Evolutionary conservation across 2,329 filamentous ascomycete species (phyloP), one percentile per base, ranked within the genome.

Genomic region (Tricladium varicosporioides): DNA sequence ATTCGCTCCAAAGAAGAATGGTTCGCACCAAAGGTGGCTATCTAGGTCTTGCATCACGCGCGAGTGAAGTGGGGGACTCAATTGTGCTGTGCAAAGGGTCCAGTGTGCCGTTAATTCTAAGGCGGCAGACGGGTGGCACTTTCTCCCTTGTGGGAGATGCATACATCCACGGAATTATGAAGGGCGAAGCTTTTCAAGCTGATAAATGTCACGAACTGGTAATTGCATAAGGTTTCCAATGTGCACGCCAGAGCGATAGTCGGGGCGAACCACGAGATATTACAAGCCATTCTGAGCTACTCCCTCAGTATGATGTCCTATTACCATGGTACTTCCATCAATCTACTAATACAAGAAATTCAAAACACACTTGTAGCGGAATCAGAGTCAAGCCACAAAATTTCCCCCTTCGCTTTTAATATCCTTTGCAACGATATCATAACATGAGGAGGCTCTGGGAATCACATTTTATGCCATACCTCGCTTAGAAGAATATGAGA

Each of bases 131-230:
- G 16, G 51, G 47, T 22, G 51, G 42, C 11, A 33, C 32, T 16
- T 42, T 40, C n/a, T 18, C n/a, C n/a, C 27, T 54, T 48, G 16
- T 54, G n/a, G 44, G 51, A 42, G 44, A 54, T 40, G 43, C 51
- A 8, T 54, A 54, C 22, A n/a, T 54, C 47, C 51, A 54, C 15
- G 51, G 51, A 10, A 54, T 54, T 22, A 54, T 54, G 51, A 42
- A 22, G 8, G 51, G 51, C 74, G 80, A 61, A 80, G 80, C 16
- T 84, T 84, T 65, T 44, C 15, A 46, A 14, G 40, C 10, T 5
- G 22, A 36, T 5, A 44, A 52, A 22, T 52, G 50, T 32, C 18
- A 27, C 10, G 27, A 32, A 14, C 19, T 52, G 8, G 7, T 44
- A 7, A 52, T 52, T 8, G 4, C 11, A 40, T 13, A 40, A 40